Conservation (phyloP, 805 yeast genomes). For the Candida maesae region DNA sequence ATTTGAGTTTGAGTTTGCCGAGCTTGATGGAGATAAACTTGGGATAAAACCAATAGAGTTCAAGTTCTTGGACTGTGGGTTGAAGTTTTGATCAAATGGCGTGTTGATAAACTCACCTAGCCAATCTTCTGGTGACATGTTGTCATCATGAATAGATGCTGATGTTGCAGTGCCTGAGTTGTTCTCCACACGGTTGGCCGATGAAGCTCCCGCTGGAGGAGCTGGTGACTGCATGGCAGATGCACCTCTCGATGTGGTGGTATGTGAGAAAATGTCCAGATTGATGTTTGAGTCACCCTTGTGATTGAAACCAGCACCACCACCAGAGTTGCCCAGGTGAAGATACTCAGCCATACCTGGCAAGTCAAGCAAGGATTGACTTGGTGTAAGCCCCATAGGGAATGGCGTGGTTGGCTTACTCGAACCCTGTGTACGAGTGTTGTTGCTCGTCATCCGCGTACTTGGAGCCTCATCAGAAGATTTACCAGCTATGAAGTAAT, state of each 20-base stretch:
- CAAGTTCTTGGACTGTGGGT: slow-evolving; percentile 37
- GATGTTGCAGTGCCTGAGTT: slow-evolving; percentile 16
- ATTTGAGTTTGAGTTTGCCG: slow-evolving; percentile 12
- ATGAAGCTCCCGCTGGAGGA: slow-evolving; percentile 4
- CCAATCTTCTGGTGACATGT: slow-evolving; percentile 50
- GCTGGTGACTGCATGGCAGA: slow-evolving; percentile 14
- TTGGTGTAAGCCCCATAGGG: slow-evolving; percentile 24
- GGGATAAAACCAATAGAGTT: slow-evolving; percentile 55
- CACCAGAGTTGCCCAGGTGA: slow-evolving; percentile 37
- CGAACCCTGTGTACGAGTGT: not conserved
- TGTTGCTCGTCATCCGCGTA: not conserved
- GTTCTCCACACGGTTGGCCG: slow-evolving; percentile 3
- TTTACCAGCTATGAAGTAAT: slow-evolving; percentile 11
- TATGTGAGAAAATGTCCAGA: slow-evolving; percentile 19
- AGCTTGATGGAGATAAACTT: slow-evolving; percentile 19
- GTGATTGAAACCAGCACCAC: slow-evolving; percentile 36
- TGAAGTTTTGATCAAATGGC: slow-evolving; percentile 56
- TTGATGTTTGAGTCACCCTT: slow-evolving; percentile 10
- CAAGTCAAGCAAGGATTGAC: slow-evolving; percentile 28
- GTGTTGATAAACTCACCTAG: slow-evolving; percentile 64
- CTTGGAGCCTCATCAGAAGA: not conserved
- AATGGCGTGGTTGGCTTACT: slow-evolving; percentile 20
- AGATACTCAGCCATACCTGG: slow-evolving; percentile 37
- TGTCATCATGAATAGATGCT: slow-evolving; percentile 20
- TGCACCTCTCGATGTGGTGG: not conserved